These are phyloP conservation scores for Komagataella mondaviorum DNA, from an alignment of 805 yeast genomes.

Conservation along the genomic window DNA sequence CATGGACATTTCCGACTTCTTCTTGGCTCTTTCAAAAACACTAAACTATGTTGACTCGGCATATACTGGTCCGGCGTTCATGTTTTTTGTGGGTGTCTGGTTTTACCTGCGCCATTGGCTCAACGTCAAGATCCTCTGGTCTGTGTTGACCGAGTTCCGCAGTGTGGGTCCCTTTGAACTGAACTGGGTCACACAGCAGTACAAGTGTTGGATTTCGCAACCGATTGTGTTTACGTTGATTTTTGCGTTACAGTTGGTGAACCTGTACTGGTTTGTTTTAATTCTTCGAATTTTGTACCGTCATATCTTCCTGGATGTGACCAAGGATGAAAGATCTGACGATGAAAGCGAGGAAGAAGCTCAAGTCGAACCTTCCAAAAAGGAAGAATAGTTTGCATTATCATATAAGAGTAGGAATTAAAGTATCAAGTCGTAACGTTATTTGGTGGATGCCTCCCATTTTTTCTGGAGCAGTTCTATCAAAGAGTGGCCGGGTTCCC, in stretches of 20 bases:
- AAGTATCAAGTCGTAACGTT: not conserved
- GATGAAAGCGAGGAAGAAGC: constrained; percentile 50
- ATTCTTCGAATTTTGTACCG: constrained; percentile 70
- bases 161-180: constrained; percentile 74
- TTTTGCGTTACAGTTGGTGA: constrained; percentile 72
- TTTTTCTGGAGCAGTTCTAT: constrained; percentile 34
- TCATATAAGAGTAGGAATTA: not conserved
- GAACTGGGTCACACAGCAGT: constrained; percentile 83
- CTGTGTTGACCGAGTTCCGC: constrained; percentile 73
- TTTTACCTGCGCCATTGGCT: constrained; percentile 79
- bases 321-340: constrained; percentile 79
- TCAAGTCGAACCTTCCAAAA: constrained; percentile 15
- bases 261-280: constrained; percentile 76
- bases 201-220: constrained; percentile 93
- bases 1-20: constrained; percentile 92
- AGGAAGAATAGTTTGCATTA: constrained; percentile 3
- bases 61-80: constrained; percentile 49
- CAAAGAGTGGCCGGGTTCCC: constrained; percentile 47
- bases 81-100: constrained; percentile 66
- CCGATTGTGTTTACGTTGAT: constrained; percentile 75
- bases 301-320: constrained; percentile 41
- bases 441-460: constrained; percentile 3
- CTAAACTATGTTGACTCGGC: constrained; percentile 70
- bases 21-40: constrained; percentile 75
- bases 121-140: constrained; percentile 70